These are phyloP conservation scores for Gossypium trilobum DNA, from an alignment of 441 rosid species.

Conservation along the genomic window DNA sequence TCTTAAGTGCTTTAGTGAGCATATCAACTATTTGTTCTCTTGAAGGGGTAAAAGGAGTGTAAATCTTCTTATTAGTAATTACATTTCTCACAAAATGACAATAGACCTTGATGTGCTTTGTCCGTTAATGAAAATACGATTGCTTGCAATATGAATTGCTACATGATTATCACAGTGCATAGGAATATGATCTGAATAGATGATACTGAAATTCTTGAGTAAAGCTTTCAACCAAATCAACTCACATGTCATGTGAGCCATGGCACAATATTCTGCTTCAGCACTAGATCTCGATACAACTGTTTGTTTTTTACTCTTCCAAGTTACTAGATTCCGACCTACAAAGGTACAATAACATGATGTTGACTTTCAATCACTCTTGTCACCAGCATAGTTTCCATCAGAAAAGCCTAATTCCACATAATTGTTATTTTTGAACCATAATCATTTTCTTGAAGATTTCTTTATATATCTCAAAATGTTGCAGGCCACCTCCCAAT, in stretches of 20 bases:
- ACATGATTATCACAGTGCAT: background rate
- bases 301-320: background rate
- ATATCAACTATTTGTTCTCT: background rate
- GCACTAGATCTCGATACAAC: background rate
- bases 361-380: no score
- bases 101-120: background rate
- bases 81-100: background rate
- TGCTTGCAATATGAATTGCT: background rate
- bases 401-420: background rate
- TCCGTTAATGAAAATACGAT: no score
- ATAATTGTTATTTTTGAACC: background rate
- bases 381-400: background rate
- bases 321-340: no score
- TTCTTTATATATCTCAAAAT: background rate
- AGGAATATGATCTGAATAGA: background rate
- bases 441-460: background rate
- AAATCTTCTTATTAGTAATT: background rate
- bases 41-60: background rate
- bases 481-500: background rate
- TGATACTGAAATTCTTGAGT: background rate
- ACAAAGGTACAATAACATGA: no score
- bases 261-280: no score
- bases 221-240: background rate
- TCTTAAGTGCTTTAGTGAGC: background rate
- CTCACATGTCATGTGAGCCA: background rate